Evolutionary conservation across 805 yeast species (phyloP), one percentile per base, ranked within the genome.

Genomic region (Suhomyces sp.): DNA sequence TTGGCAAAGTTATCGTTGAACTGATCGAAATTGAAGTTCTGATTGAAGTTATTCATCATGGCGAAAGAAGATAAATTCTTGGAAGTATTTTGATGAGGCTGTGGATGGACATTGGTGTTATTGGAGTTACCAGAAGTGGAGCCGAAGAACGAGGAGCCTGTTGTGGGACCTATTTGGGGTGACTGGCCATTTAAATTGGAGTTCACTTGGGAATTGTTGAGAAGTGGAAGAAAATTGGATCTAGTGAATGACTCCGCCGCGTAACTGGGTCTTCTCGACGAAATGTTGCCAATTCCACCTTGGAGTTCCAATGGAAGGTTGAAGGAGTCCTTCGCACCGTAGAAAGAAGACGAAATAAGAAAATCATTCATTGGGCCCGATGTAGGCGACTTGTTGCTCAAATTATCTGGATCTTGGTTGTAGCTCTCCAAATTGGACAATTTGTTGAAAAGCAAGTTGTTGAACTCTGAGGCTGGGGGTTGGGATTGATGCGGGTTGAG

Each of bases 211-310:
- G 13, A 13, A 27, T 22, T 26, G 33, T 36, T 39, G 10, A 38
- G 20, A 11, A 36, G 20, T 17, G 41, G 38, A 6, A 40, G 42
- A 25, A 42, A 37, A 28, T 33, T 49, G 40, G 54, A 50, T 32
- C 75, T 59, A 17, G 79, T 74, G 39, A 76, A 66, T 3, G 74
- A 62, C 50, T 81, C 91, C 2, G 88, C 85, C 9, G 87, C 79
- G 52, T 79, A 83, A 35, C 83, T 75, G 10, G 90, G 88, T 58
- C 93, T 72, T 58, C 93, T 70, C 8, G 83, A 76, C 16, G 76
- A 72, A 27, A 80, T 77, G 37, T 66, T 77, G 19, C 77, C 76
- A 2, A 79, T 61, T 0, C 85, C 85, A 28, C 85, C 84, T 54
- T 79, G 83, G 24, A 79, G 63, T 46, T 79, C 84, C 5, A 63